A percentile compares a stretch with the other conserved stretches of the same genome.
These are phyloP conservation scores for Trichoderma koningii DNA, from an alignment of 2,329 filamentous ascomycete species.

Conservation along the genomic window DNA sequence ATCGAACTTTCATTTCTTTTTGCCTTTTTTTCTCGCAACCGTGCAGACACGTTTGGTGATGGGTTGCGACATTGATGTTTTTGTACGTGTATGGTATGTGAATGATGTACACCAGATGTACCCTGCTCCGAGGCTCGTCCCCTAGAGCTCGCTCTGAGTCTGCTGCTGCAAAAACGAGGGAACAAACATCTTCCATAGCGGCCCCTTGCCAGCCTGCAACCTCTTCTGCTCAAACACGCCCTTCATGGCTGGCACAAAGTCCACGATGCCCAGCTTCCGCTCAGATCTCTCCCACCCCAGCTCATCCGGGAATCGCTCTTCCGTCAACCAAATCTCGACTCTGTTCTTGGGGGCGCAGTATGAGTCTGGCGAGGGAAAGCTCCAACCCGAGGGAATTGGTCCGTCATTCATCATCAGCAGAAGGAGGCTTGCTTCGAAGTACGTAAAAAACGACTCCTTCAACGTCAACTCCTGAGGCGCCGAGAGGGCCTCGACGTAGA, in stretches of 20 bases:
- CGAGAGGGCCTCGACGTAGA: slow-evolving; percentile 27
- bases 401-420: slow-evolving; percentile 29
- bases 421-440: slow-evolving; percentile 25
- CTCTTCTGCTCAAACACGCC: slow-evolving; percentile 20
- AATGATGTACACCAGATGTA: not conserved
- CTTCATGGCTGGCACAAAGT: slow-evolving; percentile 17
- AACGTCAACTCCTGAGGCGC: slow-evolving; percentile 18
- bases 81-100: not conserved
- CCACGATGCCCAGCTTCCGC: not conserved
- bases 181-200: slow-evolving; percentile 11
- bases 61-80: no score
- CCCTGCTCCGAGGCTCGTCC: not conserved
- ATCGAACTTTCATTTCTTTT: not conserved
- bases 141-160: not conserved
- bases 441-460: slow-evolving; percentile 14
- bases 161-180: slow-evolving; percentile 24
- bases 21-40: not conserved
- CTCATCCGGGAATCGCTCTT: slow-evolving; percentile 29
- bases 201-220: not conserved
- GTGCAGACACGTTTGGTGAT: no score
- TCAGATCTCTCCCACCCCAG: slow-evolving; percentile 29
- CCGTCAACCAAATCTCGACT: slow-evolving; percentile 26
- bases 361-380: slow-evolving; percentile 5
- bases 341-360: slow-evolving; percentile 25
- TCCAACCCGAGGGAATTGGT: slow-evolving; percentile 23